These are phyloP conservation scores for Rutstroemia sp. DNA, from an alignment of 2,329 filamentous ascomycete species.

Conservation along the genomic window DNA sequence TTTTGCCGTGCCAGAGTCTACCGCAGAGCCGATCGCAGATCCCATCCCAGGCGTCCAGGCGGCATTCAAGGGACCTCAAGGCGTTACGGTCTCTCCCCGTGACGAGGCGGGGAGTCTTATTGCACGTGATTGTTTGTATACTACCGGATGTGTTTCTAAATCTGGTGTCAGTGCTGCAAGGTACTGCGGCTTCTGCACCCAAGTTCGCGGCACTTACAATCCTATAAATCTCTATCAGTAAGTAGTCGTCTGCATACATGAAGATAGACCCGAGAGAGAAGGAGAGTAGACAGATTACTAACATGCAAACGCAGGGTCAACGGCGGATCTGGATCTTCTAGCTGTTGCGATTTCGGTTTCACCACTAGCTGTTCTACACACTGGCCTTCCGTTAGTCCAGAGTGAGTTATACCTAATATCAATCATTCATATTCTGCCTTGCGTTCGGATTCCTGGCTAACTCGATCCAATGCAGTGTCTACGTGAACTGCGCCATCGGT, in stretches of 20 bases:
- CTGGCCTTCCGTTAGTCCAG: conserved; percentile 2
- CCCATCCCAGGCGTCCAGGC: background rate
- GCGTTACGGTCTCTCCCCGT: background rate
- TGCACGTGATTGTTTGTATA: conserved; percentile 3
- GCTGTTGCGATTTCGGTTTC: conserved; percentile 4
- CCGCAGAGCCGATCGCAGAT: background rate
- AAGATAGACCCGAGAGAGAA: background rate
- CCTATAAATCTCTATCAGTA: conserved; percentile 6
- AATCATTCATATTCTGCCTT: background rate
- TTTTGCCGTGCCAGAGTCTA: background rate
- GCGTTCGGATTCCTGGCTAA: too few relatives aligned
- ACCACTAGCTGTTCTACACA: conserved; percentile 1
- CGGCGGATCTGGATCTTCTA: conserved; percentile 3
- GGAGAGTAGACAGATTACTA: background rate
- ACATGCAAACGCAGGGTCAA: conserved; percentile 1
- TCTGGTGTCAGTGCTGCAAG: conserved; percentile 1
- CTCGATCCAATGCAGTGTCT: background rate
- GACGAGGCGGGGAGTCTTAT: conserved; percentile 1
- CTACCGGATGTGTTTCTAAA: conserved; percentile 1
- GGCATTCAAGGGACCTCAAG: background rate
- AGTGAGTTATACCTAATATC: background rate
- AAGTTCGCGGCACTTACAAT: conserved; percentile 5
- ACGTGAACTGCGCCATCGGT: conserved; percentile 7
- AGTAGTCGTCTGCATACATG: background rate
- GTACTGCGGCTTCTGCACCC: conserved; percentile 10